Conservation (phyloP, 345 rosid genomes). For the Boechera stricta region DNA sequence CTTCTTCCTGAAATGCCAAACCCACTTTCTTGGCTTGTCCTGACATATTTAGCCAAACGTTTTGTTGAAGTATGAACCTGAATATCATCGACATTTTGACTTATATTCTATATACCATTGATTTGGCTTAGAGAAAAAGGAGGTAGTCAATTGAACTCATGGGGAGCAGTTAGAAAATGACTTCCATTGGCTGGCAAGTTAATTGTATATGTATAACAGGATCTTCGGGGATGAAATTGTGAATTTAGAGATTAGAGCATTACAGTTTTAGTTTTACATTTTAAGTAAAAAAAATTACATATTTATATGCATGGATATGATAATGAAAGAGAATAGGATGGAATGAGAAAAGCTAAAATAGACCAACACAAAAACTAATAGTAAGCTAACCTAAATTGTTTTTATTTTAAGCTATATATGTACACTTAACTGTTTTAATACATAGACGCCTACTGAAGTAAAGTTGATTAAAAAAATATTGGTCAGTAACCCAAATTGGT, state of each 20-base stretch:
- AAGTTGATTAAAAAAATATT: not conserved
- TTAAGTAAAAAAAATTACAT: not conserved
- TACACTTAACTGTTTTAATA: not conserved
- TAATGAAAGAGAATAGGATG: not conserved
- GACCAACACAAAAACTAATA: not conserved
- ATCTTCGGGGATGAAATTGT: not conserved
- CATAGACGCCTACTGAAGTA: not conserved
- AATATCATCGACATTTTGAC: too few species aligned
- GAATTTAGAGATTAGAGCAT: not conserved
- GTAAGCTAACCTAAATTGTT: not conserved
- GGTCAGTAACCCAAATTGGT: not conserved
- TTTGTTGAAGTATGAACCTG: not conserved
- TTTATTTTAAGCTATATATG: not conserved
- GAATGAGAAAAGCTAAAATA: not conserved
- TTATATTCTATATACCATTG: too few species aligned
- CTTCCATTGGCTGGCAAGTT: too few species aligned
- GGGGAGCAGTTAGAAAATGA: not conserved
- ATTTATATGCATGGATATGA: not conserved
- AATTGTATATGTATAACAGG: too few species aligned
- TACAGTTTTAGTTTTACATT: not conserved
- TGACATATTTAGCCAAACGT: not conserved
- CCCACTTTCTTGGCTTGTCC: constrained; percentile 2
- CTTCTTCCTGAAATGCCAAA: not conserved
- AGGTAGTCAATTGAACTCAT: too few species aligned
- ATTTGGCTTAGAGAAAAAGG: too few species aligned